Evolutionary conservation across 306 rosid genomes (phyloP), one percentile per base, ranked within the genome.

Genomic region (Lathyrus aphaca): DNA sequence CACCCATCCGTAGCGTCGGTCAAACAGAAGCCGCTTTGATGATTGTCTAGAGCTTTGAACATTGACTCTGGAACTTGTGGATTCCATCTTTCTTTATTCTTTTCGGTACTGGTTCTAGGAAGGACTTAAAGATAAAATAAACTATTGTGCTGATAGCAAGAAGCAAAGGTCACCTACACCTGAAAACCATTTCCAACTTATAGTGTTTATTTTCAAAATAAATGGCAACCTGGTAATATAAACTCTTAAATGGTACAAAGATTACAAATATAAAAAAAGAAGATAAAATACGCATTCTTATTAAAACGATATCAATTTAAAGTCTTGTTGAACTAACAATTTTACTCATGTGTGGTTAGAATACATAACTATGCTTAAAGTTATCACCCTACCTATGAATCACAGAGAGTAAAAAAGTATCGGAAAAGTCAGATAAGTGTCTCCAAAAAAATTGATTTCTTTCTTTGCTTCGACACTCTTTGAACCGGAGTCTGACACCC

Each of bases 1-100:
- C 98, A 90, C 91, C 97, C 94, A 93, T 74, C 98, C 98, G 79
- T 90, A 93, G 81, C 97, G 98, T 15, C 94, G 93, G 68, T 93
- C 97, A 79, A 90, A 90, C 17, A 90, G 71, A 75, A 93, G 96
- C 43, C 82, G 85, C 68, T 81, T 91, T 12, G 94, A 78, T 62
- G 77, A 74, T 54, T 38, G 80, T 53, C 64, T 60, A 9, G 81
- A 38, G 59, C 64, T 69, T 51, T 74, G 43, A 23, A 40, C 73
- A 66, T 79, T 80, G 48, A 45, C n/a, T 61, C 30, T 44, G 13
- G 86, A 65, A 69, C 37, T 74, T 56, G 82, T 39, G 30, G 80
- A 55, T 77, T 80, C 85, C 80, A 75, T 79, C 44, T 74, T 19
- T 46, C 55, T 42, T 69, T 25, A 46, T 57, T 74, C 19, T 49